A percentile compares a stretch with the other conserved stretches of the same genome.
phyloP scores from a whole-genome alignment of 2,329 filamentous ascomycete genomes.

The Fusarium gaditjirri region DNA sequence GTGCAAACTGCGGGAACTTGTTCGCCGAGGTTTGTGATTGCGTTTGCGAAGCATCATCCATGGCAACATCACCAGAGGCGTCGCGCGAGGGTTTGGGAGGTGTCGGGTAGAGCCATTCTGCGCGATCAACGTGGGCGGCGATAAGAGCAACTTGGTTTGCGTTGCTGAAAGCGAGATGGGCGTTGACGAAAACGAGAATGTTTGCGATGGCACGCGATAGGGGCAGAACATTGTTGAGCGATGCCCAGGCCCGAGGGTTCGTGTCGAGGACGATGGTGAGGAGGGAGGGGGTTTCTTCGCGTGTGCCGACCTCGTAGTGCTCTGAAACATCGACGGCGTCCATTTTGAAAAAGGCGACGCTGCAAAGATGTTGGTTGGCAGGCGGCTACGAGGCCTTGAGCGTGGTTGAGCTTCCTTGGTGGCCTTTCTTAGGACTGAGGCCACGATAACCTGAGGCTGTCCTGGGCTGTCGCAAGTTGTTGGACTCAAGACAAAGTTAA shows the following conservation, averaged over 20 bases:
- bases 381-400: constrained; percentile 49
- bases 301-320: constrained; percentile 67
- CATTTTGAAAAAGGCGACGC: constrained; percentile 54
- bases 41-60: constrained; percentile 59
- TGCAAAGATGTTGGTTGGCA: constrained; percentile 25
- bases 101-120: constrained; percentile 87
- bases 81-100: constrained; percentile 47
- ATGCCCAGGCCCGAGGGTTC: constrained; percentile 93
- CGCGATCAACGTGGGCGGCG: constrained; percentile 86
- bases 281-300: constrained; percentile 77
- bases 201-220: constrained; percentile 87
- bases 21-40: constrained; percentile 67
- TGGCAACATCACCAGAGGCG: constrained; percentile 65
- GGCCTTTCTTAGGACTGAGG: neutral
- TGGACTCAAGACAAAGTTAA: constrained; percentile 18
- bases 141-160: constrained; percentile 92
- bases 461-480: constrained; percentile 2
- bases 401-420: neutral
- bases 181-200: constrained; percentile 95
- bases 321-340: constrained; percentile 66
- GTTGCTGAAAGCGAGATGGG: constrained; percentile 93
- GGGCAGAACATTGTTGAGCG: constrained; percentile 77
- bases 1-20: constrained; percentile 92
- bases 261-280: constrained; percentile 94
- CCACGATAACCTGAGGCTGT: neutral